Conservation (phyloP, 2,329 filamentous ascomycete species). For the Albophoma yamanashiensis region DNA sequence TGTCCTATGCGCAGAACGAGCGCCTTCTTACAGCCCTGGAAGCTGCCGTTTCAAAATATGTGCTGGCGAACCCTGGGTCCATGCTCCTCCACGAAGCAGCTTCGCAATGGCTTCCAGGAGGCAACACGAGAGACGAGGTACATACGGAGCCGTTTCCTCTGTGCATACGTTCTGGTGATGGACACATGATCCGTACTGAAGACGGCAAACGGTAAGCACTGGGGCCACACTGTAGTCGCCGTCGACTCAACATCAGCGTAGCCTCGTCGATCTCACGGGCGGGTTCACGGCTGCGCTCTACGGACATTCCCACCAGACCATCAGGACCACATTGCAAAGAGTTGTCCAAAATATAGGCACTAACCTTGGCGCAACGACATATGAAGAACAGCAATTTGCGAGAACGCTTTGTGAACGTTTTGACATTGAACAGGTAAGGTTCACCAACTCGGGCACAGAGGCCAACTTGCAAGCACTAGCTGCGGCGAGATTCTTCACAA, state of each 20-base stretch:
- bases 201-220: slow-evolving; percentile 24
- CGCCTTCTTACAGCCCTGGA: slow-evolving; percentile 16
- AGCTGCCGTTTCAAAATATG: slow-evolving; percentile 22
- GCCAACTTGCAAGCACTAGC: slow-evolving; percentile 50
- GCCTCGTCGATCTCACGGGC: slow-evolving; percentile 49
- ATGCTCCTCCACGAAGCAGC: slow-evolving; percentile 25
- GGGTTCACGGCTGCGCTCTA: slow-evolving; percentile 57
- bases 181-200: slow-evolving; percentile 25
- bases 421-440: slow-evolving; percentile 43
- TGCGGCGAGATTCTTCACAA: slow-evolving; percentile 35
- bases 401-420: slow-evolving; percentile 43
- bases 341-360: slow-evolving; percentile 36
- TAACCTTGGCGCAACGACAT: slow-evolving; percentile 42
- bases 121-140: slow-evolving; percentile 34
- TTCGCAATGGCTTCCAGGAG: slow-evolving; percentile 27
- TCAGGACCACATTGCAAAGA: slow-evolving; percentile 35
- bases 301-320: slow-evolving; percentile 50
- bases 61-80: slow-evolving; percentile 25
- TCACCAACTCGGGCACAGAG: slow-evolving; percentile 57
- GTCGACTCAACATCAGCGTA: slow-evolving; percentile 6
- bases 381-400: slow-evolving; percentile 41
- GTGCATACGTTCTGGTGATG: slow-evolving; percentile 24
- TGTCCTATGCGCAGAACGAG: not conserved
- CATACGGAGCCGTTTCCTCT: slow-evolving; percentile 33
- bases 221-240: not conserved